Conservation (phyloP, 202 grass and related monocot genomes). For the Digitaria exilis region DNA sequence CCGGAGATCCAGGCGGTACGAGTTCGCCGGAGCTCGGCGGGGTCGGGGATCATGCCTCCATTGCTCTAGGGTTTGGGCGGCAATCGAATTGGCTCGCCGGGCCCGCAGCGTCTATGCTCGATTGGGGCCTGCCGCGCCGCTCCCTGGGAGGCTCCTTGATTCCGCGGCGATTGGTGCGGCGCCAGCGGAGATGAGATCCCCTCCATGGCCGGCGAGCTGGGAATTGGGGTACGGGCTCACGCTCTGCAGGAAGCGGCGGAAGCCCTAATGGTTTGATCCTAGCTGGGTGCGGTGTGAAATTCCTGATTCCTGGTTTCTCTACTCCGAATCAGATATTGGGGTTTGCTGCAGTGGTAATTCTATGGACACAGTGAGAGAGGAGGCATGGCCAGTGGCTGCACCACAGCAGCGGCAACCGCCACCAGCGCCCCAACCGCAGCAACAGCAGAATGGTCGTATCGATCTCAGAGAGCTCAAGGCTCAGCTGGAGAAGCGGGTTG, state of each 20-base stretch:
- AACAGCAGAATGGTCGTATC: conserved; percentile 52
- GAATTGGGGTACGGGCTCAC: conserved; percentile 50
- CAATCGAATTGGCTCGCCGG: conserved; percentile 28
- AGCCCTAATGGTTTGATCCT: conserved; percentile 68
- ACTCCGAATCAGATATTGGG: conserved; percentile 22
- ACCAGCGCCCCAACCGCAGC: not conserved
- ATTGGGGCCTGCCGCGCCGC: conserved; percentile 33
- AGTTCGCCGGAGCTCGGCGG: conserved; percentile 34
- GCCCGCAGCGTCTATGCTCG: conserved; percentile 40
- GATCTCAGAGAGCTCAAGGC: conserved; percentile 71
- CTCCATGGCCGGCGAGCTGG: conserved; percentile 59
- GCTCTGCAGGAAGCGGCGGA: conserved; percentile 72
- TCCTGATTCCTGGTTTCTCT: conserved; percentile 28
- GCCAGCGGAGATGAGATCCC: conserved; percentile 67
- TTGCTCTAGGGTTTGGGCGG: conserved; percentile 62
- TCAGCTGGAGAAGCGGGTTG: conserved; percentile 66
- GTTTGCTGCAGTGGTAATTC: conserved; percentile 40
- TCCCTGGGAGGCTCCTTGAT: conserved; percentile 22
- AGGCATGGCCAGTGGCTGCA: conserved; percentile 48
- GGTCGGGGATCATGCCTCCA: conserved; percentile 52
- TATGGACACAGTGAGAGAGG: conserved; percentile 56
- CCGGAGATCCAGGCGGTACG: conserved; percentile 44
- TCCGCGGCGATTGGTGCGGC: conserved; percentile 37
- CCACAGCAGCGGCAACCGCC: conserved; percentile 39
- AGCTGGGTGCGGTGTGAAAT: conserved; percentile 32